Evolutionary conservation across 2,329 filamentous ascomycete genomes (phyloP).

Genomic region (Hypoxylon sp.): DNA sequence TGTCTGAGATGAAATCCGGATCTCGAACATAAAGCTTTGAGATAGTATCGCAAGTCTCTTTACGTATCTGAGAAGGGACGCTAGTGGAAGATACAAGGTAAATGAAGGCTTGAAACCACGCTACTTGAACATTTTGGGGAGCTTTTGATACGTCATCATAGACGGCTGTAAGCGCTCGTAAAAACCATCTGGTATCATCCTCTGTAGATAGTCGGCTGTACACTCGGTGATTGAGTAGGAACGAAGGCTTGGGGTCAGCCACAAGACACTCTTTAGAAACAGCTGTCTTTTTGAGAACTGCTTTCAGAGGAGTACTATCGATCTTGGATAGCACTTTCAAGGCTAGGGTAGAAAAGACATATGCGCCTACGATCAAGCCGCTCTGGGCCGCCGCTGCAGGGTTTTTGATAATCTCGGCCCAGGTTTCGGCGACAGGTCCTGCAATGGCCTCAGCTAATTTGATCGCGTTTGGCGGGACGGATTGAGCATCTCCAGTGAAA

Average conservation of each 20-base stretch:
- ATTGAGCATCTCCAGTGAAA: slow-evolving; percentile 61
- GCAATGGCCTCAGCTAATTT: slow-evolving; percentile 69
- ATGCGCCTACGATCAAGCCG: slow-evolving; percentile 84
- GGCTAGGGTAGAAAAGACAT: slow-evolving; percentile 78
- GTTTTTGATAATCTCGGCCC: slow-evolving; percentile 84
- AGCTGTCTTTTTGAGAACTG: slow-evolving; percentile 71
- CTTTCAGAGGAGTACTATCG: slow-evolving; percentile 65
- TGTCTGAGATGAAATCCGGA: slow-evolving; percentile 70
- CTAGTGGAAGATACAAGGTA: slow-evolving; percentile 78
- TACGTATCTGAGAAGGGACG: slow-evolving; percentile 74
- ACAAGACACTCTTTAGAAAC: slow-evolving; percentile 76
- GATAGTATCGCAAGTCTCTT: slow-evolving; percentile 73
- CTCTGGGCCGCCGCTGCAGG: slow-evolving; percentile 84
- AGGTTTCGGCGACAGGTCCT: slow-evolving; percentile 75
- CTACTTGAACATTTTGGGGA: slow-evolving; percentile 67
- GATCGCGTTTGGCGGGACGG: slow-evolving; percentile 63
- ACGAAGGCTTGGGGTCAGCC: slow-evolving; percentile 85
- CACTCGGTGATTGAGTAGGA: slow-evolving; percentile 85
- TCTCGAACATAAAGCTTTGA: slow-evolving; percentile 75
- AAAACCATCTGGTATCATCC: slow-evolving; percentile 85
- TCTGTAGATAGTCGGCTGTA: slow-evolving; percentile 83
- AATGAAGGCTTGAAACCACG: slow-evolving; percentile 90
- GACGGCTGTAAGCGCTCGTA: slow-evolving; percentile 76
- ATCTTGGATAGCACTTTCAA: slow-evolving; percentile 69
- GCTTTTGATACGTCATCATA: slow-evolving; percentile 68